Evolutionary conservation across 805 yeast genomes (phyloP), one percentile per base, ranked within the genome.

Genomic region (Metschnikowia hibisci): DNA sequence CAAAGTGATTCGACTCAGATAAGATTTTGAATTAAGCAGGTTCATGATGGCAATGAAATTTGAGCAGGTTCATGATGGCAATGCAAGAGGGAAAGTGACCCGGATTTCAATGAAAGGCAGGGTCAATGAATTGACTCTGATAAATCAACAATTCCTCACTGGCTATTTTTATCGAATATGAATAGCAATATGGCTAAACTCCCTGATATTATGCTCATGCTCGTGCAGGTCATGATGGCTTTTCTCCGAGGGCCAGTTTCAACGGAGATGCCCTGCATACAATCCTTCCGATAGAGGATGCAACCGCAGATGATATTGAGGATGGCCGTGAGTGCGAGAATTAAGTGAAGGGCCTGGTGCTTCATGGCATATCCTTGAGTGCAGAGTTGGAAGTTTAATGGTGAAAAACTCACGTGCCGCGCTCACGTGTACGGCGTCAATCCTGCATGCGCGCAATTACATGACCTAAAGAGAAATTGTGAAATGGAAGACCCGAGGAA

Each of bases 221-320:
- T 25, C 3, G 45, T 41, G 42, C 51, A 46, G 12, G 44, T 39
- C 46, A 46, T 42, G 26, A 49, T 46, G 25, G 53, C 51, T 33
- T 33, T 39, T 12, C 51, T 29, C 14, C 53, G 32, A 20, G 45
- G 36, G 9, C 44, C 53, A 4, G 51, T 41, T 14, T 35, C 26
- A 18, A 39, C 44, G 11, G 51, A 46, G 29, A 49, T 39, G 13
- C 53, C 53, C n/a, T 22, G 32, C 13, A 25, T 36, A 12, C 20
- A 12, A 30, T 49, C 53, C 20, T 43, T 38, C 9, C 41, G 32
- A 31, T 46, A 49, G 14, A 49, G 25, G 10, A 49, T 14, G n/a
- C 43, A 16, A 4, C 43, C 53, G 10, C 46, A 33, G 31, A 34
- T 13, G 6, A 49, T 41, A 15, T 49, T 49, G 31, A 49, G 39